Evolutionary conservation across 805 yeast genomes (phyloP).

Genomic region (Diddensiella caesifluorescens): DNA sequence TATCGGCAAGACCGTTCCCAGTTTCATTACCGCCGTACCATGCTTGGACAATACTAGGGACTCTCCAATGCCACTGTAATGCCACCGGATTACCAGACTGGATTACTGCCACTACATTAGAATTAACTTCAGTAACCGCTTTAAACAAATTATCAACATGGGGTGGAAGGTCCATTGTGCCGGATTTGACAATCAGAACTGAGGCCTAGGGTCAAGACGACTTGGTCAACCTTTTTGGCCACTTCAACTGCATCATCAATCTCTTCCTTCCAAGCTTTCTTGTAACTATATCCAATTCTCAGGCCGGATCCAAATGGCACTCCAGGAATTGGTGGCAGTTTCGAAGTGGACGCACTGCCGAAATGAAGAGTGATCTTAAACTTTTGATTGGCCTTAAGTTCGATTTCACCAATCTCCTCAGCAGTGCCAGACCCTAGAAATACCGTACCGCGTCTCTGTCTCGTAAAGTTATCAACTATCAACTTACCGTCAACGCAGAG

Average conservation of each 20-base stretch:
- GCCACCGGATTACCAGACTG: conserved; percentile 58
- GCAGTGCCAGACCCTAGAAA: conserved; percentile 51
- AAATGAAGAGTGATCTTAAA: conserved; percentile 43
- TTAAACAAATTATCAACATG: conserved; percentile 40
- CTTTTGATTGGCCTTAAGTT: conserved; percentile 39
- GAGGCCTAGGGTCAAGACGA: conserved; percentile 45
- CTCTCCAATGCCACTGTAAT: conserved; percentile 46
- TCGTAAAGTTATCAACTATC: conserved; percentile 50
- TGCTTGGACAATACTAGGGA: conserved; percentile 43
- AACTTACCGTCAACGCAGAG: conserved; percentile 47
- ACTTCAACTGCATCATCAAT: conserved; percentile 34
- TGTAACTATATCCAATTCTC: conserved; percentile 6
- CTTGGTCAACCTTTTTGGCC: conserved; percentile 41
- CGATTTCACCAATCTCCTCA: conserved; percentile 39
- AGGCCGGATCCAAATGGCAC: conserved; percentile 11
- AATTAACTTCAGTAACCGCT: conserved; percentile 42
- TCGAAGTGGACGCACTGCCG: conserved; percentile 33
- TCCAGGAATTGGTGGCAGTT: conserved; percentile 7
- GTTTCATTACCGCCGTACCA: conserved; percentile 53
- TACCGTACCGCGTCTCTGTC: conserved; percentile 43
- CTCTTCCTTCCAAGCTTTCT: conserved; percentile 30
- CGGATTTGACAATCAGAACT: conserved; percentile 53
- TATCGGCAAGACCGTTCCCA: conserved; percentile 56
- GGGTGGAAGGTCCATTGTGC: conserved; percentile 46
- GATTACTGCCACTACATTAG: conserved; percentile 46